Conservation (phyloP, 1,284 basidiomycete species). For the Sphaerobolus stellatus region DNA sequence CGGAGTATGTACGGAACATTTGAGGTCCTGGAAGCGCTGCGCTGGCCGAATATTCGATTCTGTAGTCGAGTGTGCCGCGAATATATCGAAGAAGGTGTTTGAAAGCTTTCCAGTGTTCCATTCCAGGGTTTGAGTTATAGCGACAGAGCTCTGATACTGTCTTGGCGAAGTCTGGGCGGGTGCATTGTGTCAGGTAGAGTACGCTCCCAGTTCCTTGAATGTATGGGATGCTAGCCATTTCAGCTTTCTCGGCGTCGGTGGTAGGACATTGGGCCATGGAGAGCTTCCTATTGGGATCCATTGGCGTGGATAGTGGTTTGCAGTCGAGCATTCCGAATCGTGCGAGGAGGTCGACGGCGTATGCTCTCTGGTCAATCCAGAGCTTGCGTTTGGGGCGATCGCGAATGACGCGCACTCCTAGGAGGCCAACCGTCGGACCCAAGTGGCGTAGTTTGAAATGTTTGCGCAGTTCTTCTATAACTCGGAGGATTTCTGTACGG, state of each 20-base stretch:
- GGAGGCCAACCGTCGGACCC: slow-evolving; percentile 29
- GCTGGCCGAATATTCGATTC: slow-evolving; percentile 20
- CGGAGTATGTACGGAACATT: slow-evolving; percentile 15
- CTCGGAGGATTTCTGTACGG: slow-evolving; percentile 17
- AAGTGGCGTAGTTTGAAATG: slow-evolving; percentile 38
- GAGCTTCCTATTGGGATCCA: slow-evolving; percentile 26
- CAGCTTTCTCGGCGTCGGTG: slow-evolving; percentile 17
- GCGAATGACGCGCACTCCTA: slow-evolving; percentile 36
- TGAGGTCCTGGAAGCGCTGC: slow-evolving; percentile 8
- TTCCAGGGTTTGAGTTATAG: slow-evolving; percentile 32
- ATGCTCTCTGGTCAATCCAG: slow-evolving; percentile 24
- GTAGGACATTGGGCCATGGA: slow-evolving; percentile 16
- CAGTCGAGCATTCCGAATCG: slow-evolving; percentile 17
- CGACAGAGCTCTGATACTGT: slow-evolving; percentile 28
- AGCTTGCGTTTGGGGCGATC: slow-evolving; percentile 19
- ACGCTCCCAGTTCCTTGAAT: slow-evolving; percentile 34
- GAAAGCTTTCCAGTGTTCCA: slow-evolving; percentile 32
- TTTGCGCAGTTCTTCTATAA: slow-evolving; percentile 24
- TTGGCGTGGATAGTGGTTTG: slow-evolving; percentile 28
- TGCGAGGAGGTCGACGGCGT: slow-evolving; percentile 24
- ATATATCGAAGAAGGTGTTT: slow-evolving; percentile 36
- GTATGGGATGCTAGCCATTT: slow-evolving; percentile 29
- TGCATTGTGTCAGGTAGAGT: slow-evolving; percentile 33
- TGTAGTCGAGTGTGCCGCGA: slow-evolving; percentile 23
- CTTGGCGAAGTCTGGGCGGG: slow-evolving; percentile 38